Evolutionary conservation across 2,329 filamentous ascomycete genomes (phyloP).

Genomic region (Diaporthe citriasiana): DNA sequence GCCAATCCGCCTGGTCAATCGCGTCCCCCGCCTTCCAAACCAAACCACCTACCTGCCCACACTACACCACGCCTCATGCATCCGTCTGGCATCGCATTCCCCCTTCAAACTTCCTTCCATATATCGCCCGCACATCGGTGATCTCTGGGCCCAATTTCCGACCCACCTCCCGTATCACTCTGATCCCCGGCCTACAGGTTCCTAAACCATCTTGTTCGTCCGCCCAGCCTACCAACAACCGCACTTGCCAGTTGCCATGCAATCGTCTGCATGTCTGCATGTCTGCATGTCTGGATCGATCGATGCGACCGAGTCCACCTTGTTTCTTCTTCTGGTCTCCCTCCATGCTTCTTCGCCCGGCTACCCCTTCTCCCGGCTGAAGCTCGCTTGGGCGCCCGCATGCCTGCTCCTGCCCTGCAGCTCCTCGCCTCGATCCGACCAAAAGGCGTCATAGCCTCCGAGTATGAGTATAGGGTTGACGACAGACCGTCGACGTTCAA

Average conservation of each 20-base stretch:
- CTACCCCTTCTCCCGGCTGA: not conserved
- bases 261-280: not conserved
- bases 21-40: constrained; percentile 14
- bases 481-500: constrained; percentile 3
- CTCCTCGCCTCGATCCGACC: not conserved
- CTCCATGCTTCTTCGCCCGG: constrained; percentile 10
- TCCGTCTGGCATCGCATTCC: constrained; percentile 10
- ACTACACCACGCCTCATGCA: not conserved
- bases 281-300: not conserved
- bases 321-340: constrained; percentile 13
- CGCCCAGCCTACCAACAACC: constrained; percentile 22
- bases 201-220: constrained; percentile 30
- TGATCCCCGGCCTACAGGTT: constrained; percentile 1
- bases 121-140: constrained; percentile 7
- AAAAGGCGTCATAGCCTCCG: constrained; percentile 19
- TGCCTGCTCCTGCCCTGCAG: not conserved
- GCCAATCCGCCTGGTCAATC: constrained; percentile 15
- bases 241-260: constrained; percentile 1
- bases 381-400: constrained; percentile 2
- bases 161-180: constrained; percentile 19
- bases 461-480: not conserved
- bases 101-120: constrained; percentile 15
- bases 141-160: constrained; percentile 22
- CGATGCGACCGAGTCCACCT: constrained; percentile 6
- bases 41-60: not conserved